Evolutionary conservation across 768 basidiomycete species (phyloP), one percentile per base, ranked within the genome.

Genomic region (Agaricus subrufescens): DNA sequence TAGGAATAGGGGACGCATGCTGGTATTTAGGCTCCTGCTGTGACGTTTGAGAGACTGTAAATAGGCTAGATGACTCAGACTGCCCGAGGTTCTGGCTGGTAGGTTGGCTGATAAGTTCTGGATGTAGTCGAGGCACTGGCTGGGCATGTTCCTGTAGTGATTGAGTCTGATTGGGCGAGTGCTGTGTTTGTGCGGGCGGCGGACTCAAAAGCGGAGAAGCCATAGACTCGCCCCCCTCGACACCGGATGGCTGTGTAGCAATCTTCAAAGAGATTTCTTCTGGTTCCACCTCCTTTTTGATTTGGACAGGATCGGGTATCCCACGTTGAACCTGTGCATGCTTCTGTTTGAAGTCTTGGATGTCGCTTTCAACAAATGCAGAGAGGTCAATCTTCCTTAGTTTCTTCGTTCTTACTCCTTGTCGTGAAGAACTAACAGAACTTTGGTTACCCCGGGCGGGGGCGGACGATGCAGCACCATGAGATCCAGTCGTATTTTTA

Each of bases 341-440:
- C 46, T 62, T 65, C 52, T 65, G 60, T 30, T 62, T 38, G 37
- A 67, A 61, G 12, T 60, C 64, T 52, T 66, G 59, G 5, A 72
- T 52, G 60, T 74, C 73, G 31, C 60, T 61, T 38, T 68, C 54
- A 23, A 69, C 63, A 27, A 73, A 62, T 8, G 65, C 58, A 9
- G 63, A 53, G 10, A 70, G 49, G 50, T 71, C 67, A 3, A 65
- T 54, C 5, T 63, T 62, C 58, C 66, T 69, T 48, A 62, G 62
- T 57, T 69, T 71, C 58, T 67, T 73, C 29, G 54, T 54, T 26
- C 61, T 65, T 7, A 54, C 52, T 50, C 63, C 58, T 37, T 52
- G 26, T 48, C 38, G 37, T 43, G 31, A 8, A 23, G 50, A 7
- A 11, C 14, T 15, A 19, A 10, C 4, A 7, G 29, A 31, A 7